Percentiles rank a stretch among this genome's conserved stretches.
phyloP scores from a whole-genome alignment of 148 eudicot species.

The Amaranthus cruentus region DNA sequence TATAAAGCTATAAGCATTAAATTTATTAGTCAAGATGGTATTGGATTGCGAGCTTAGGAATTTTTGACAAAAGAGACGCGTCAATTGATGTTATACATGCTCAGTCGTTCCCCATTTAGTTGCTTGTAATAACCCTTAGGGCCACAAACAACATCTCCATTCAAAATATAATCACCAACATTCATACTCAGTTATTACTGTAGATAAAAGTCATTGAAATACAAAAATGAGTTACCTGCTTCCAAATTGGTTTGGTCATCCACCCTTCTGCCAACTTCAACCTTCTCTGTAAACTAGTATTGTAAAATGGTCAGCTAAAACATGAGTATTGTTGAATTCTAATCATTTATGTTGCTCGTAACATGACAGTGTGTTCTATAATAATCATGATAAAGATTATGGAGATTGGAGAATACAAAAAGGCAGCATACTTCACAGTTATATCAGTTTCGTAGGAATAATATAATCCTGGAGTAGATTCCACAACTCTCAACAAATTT shows the following conservation, averaged over 20 bases:
- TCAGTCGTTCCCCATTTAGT: too few species aligned
- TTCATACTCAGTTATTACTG: too few species aligned
- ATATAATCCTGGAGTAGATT: slow-evolving; percentile 91
- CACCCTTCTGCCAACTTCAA: slow-evolving; percentile 64
- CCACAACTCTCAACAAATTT: slow-evolving; percentile 74
- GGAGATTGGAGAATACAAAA: background rate
- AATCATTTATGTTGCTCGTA: background rate
- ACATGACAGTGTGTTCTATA: background rate
- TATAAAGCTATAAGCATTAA: too few species aligned
- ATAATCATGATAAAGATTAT: slow-evolving; percentile 4
- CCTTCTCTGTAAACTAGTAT: slow-evolving; percentile 76
- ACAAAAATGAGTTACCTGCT: slow-evolving; percentile 54
- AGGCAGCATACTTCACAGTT: slow-evolving; percentile 64
- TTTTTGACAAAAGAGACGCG: too few species aligned
- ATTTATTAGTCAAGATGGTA: too few species aligned
- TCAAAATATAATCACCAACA: too few species aligned
- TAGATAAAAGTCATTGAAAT: background rate
- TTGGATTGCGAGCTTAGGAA: too few species aligned
- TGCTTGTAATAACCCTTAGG: too few species aligned
- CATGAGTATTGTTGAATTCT: background rate
- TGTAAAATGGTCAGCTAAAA: slow-evolving; percentile 8
- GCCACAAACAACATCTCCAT: too few species aligned
- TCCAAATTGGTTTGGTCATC: slow-evolving; percentile 84
- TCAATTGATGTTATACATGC: too few species aligned
- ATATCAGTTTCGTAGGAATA: slow-evolving; percentile 94